These are phyloP conservation scores for Taphrina flavorubra DNA, from an alignment of 1,139 yeast species.

Conservation along the genomic window DNA sequence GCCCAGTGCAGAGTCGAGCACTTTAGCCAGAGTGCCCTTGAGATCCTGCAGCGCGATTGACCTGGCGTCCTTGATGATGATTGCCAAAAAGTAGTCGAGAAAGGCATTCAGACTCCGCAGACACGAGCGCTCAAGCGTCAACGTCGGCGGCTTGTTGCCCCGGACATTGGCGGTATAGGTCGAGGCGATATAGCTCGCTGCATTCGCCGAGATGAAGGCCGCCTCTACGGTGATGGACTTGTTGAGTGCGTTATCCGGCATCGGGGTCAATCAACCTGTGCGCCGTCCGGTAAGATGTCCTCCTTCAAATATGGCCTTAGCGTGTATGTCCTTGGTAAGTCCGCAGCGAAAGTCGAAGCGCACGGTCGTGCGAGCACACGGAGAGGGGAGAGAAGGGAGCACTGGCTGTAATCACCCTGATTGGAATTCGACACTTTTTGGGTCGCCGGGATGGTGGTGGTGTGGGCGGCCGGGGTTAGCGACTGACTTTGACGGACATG, in stretches of 20 bases:
- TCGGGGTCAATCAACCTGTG: not conserved
- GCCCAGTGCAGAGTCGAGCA: constrained; percentile 43
- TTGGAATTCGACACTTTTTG: no score
- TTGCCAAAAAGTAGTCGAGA: constrained; percentile 43
- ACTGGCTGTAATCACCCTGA: no score
- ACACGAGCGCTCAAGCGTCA: constrained; percentile 29
- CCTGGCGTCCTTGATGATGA: constrained; percentile 42
- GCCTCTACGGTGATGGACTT: constrained; percentile 22
- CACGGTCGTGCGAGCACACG: no score
- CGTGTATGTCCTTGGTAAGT: no score
- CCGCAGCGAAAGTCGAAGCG: no score
- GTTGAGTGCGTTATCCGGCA: not conserved
- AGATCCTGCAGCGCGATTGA: constrained; percentile 39
- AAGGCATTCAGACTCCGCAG: constrained; percentile 42
- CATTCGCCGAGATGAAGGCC: constrained; percentile 35
- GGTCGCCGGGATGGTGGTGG: no score
- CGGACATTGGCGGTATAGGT: constrained; percentile 28
- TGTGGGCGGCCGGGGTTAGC: not conserved
- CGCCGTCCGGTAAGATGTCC: no score
- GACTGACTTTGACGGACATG: not conserved
- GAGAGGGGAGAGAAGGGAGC: no score
- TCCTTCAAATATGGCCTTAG: no score
- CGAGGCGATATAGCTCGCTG: constrained; percentile 37
- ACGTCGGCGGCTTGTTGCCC: constrained; percentile 25
- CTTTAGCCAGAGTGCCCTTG: constrained; percentile 39